Percentiles rank a stretch among this genome's conserved stretches.
These are phyloP conservation scores for Tricholoma sp. DNA, from an alignment of 768 basidiomycete genomes.

Conservation along the genomic window DNA sequence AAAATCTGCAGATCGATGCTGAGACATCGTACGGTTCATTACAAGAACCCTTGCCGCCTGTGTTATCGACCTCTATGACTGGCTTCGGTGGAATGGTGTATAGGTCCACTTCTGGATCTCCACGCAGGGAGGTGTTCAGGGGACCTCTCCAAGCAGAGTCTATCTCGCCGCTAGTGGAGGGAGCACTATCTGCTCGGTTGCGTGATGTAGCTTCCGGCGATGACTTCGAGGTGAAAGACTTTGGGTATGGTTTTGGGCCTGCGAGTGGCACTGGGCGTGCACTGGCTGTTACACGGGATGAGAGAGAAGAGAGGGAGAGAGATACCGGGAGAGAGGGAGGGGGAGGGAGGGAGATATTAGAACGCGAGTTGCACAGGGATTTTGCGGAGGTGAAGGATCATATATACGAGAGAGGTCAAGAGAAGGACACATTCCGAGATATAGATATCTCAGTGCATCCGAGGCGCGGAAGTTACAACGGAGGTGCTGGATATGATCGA, in stretches of 20 bases:
- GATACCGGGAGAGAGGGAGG: conserved; percentile 3
- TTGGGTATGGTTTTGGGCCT: conserved; percentile 60
- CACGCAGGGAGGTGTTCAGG: background rate
- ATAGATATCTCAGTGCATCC: conserved; percentile 3
- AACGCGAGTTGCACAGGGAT: background rate
- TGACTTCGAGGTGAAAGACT: conserved; percentile 54
- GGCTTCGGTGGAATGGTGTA: background rate
- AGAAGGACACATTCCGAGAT: conserved; percentile 12
- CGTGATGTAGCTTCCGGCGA: conserved; percentile 19
- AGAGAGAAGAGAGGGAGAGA: conserved; percentile 21
- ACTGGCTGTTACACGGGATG: conserved; percentile 22
- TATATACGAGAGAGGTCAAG: background rate
- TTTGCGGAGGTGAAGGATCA: conserved; percentile 7
- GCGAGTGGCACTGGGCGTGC: conserved; percentile 32
- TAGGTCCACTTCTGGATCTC: background rate
- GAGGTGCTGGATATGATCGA: conserved; percentile 4
- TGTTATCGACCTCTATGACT: background rate
- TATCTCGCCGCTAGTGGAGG: background rate
- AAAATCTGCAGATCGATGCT: background rate
- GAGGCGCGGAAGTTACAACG: conserved; percentile 4
- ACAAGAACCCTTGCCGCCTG: background rate
- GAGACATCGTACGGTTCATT: background rate
- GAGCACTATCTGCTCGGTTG: background rate
- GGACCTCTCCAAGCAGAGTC: background rate
- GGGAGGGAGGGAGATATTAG: background rate